phyloP scores from a whole-genome alignment of 2,329 filamentous ascomycete genomes.

The Raffaelea albimanens region DNA sequence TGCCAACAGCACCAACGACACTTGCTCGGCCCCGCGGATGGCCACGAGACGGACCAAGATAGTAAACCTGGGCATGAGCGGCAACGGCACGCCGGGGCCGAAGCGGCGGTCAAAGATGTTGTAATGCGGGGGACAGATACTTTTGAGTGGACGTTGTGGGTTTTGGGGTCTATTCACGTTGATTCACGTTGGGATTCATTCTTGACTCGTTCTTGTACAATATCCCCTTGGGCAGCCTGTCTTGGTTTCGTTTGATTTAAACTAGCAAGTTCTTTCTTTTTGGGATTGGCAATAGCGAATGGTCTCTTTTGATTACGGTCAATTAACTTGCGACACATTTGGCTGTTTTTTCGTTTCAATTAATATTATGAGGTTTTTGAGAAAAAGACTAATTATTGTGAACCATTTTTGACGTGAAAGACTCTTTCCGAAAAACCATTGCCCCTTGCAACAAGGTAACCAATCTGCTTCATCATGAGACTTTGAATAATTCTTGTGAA shows the following conservation, averaged over 20 bases:
- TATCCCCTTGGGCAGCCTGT: neutral
- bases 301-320: too few species aligned
- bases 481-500: too few species aligned
- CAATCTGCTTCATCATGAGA: too few species aligned
- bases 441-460: too few species aligned
- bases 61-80: slow-evolving; percentile 11
- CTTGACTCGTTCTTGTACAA: neutral
- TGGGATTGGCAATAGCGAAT: too few species aligned
- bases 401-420: too few species aligned
- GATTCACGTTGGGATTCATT: neutral
- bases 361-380: neutral
- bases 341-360: too few species aligned
- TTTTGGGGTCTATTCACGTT: neutral
- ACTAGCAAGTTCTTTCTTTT: neutral
- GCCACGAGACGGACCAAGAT: slow-evolving; percentile 10
- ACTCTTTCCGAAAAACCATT: too few species aligned
- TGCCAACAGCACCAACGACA: slow-evolving; percentile 1
- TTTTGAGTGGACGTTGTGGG: neutral
- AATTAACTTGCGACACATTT: too few species aligned
- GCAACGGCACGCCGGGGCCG: slow-evolving; percentile 14
- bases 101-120: slow-evolving; percentile 7
- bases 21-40: slow-evolving; percentile 8
- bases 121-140: too few species aligned
- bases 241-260: neutral
- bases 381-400: too few species aligned